Percentiles rank a stretch among this genome's conserved stretches.
Conservation (phyloP, 2,329 filamentous ascomycete species). For the Penicillium sumatraense region DNA sequence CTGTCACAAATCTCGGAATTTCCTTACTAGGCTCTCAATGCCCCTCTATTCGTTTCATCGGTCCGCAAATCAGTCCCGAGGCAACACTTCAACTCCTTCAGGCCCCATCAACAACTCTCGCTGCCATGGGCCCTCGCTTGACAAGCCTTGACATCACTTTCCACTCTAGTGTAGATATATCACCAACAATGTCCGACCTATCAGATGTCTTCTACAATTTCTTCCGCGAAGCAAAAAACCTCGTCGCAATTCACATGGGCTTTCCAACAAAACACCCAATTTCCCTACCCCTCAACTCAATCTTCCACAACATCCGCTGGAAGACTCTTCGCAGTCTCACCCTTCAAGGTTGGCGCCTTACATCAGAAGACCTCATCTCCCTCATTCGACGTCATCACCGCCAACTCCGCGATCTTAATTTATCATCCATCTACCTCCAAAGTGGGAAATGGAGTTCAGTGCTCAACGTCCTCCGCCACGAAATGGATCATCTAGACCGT, state of each 20-base stretch:
- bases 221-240: constrained; percentile 63
- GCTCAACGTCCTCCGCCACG: constrained; percentile 58
- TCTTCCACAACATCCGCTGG: constrained; percentile 68
- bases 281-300: constrained; percentile 60
- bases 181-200: constrained; percentile 61
- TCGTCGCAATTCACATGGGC: constrained; percentile 67
- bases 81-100: constrained; percentile 58
- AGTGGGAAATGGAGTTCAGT: constrained; percentile 66
- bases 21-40: constrained; percentile 62
- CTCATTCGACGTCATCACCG: constrained; percentile 61
- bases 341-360: constrained; percentile 67
- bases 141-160: constrained; percentile 68
- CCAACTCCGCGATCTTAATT: constrained; percentile 62
- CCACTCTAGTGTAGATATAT: constrained; percentile 61
- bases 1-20: constrained; percentile 61
- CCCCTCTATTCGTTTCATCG: constrained; percentile 63
- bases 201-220: constrained; percentile 62
- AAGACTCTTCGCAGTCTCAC: constrained; percentile 66
- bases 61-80: constrained; percentile 65
- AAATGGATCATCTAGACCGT: constrained; percentile 64
- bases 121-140: constrained; percentile 59
- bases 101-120: constrained; percentile 53
- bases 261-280: constrained; percentile 64
- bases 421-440: constrained; percentile 65
- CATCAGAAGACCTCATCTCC: constrained; percentile 63